phyloP scores from a whole-genome alignment of 331 rosid species.

The Cydonia oblonga region DNA sequence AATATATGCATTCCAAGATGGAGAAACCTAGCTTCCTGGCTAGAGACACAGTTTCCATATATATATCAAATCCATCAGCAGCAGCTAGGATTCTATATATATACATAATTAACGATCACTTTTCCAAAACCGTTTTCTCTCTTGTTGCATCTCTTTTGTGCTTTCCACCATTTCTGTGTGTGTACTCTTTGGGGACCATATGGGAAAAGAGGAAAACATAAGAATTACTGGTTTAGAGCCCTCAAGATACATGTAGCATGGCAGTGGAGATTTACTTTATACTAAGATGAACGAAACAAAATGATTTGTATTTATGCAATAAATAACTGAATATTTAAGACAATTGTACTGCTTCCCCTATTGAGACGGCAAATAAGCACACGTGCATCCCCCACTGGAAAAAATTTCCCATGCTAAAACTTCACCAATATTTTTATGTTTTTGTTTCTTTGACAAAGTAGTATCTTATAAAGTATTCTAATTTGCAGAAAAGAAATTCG shows the following conservation, averaged over 20 bases:
- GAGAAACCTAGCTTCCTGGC: too few species aligned
- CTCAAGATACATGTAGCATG: not conserved
- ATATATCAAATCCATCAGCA: too few species aligned
- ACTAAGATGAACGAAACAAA: not conserved
- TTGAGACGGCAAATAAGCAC: conserved; percentile 1
- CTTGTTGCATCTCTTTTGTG: too few species aligned
- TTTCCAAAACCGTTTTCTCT: too few species aligned
- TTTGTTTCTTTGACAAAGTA: too few species aligned
- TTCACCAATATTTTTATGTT: not conserved
- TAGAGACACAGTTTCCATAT: too few species aligned
- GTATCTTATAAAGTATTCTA: too few species aligned
- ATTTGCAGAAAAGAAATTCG: too few species aligned
- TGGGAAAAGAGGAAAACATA: not conserved
- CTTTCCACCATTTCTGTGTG: too few species aligned
- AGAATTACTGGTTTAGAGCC: not conserved
- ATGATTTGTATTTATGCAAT: not conserved
- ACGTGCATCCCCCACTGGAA: conserved; percentile 1
- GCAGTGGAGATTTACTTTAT: not conserved
- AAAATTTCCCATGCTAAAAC: not conserved
- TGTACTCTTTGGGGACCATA: not conserved
- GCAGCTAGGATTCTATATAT: too few species aligned
- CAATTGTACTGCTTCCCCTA: not conserved
- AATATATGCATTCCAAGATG: too few species aligned
- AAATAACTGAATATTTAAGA: not conserved
- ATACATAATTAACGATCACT: too few species aligned